These are phyloP conservation scores for Aspergillus japonicus DNA, from an alignment of 2,329 filamentous ascomycete genomes.

Conservation along the genomic window DNA sequence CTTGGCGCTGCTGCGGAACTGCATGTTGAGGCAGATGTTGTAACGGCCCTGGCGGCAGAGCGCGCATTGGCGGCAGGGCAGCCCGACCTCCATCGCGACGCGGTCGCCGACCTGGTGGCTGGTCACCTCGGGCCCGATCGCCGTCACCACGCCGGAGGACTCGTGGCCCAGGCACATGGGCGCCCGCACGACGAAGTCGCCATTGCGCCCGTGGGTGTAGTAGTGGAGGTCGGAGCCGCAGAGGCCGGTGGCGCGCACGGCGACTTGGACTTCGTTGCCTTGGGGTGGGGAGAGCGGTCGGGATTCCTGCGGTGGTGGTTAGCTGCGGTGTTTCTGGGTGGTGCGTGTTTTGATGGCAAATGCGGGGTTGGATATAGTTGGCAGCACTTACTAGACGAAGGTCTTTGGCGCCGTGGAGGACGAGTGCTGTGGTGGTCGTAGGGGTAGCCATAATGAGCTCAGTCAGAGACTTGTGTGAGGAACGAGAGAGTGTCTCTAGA, in stretches of 20 bases:
- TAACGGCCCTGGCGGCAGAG: constrained; percentile 58
- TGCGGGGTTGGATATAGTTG: neutral
- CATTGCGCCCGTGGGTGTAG: constrained; percentile 83
- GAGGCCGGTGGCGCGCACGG: constrained; percentile 65
- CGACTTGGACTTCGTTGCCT: constrained; percentile 60
- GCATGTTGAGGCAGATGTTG: constrained; percentile 61
- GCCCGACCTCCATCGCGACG: constrained; percentile 88
- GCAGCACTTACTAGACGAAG: constrained; percentile 53
- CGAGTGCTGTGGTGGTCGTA: constrained; percentile 42
- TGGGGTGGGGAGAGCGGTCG: constrained; percentile 49
- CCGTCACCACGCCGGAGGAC: constrained; percentile 75
- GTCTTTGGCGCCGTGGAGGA: constrained; percentile 62
- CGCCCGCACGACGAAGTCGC: constrained; percentile 76
- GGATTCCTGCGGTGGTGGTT: constrained; percentile 50
- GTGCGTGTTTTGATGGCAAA: neutral
- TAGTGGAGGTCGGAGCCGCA: constrained; percentile 78
- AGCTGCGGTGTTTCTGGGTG: neutral
- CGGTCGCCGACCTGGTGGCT: constrained; percentile 71
- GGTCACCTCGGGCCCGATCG: constrained; percentile 63
- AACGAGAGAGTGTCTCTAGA: neutral
- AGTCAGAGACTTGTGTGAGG: neutral
- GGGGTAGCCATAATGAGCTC: constrained; percentile 25
- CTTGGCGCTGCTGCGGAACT: constrained; percentile 60
- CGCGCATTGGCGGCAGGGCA: constrained; percentile 69
- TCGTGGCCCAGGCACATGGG: constrained; percentile 79